Evolutionary conservation across 345 rosid species (phyloP).

Genomic region (Linum usitatissimum): DNA sequence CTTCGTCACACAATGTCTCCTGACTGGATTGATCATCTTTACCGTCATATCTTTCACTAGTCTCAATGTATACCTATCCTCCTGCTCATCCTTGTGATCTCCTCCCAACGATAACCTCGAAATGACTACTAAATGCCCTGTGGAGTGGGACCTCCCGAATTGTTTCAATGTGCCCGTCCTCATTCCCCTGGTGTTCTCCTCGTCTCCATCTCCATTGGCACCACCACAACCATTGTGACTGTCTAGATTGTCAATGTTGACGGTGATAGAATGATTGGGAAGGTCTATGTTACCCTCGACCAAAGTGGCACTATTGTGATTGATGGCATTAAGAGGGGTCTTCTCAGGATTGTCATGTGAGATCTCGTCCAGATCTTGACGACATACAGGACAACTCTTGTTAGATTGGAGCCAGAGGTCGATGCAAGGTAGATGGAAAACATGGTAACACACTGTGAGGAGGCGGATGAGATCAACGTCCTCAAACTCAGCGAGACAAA

Average conservation of each 20-base stretch:
- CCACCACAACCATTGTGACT: slow-evolving; percentile 8
- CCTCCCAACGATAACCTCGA: neutral
- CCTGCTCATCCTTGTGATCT: slow-evolving; percentile 21
- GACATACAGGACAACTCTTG: slow-evolving; percentile 81
- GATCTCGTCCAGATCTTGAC: slow-evolving; percentile 50
- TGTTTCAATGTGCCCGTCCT: slow-evolving; percentile 23
- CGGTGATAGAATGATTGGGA: slow-evolving; percentile 24
- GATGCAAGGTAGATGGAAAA: slow-evolving; percentile 72
- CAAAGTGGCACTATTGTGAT: slow-evolving; percentile 7
- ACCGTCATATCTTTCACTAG: slow-evolving; percentile 45
- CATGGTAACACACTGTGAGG: slow-evolving; percentile 60
- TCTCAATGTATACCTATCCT: slow-evolving; percentile 43
- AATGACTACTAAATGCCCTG: slow-evolving; percentile 57
- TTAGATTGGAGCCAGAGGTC: slow-evolving; percentile 75
- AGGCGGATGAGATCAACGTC: slow-evolving; percentile 59
- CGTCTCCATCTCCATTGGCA: slow-evolving; percentile 6
- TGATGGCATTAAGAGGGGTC: slow-evolving; percentile 11
- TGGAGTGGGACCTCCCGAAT: slow-evolving; percentile 54
- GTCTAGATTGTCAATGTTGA: slow-evolving; percentile 14
- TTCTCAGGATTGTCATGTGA: slow-evolving; percentile 20
- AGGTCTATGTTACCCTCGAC: neutral
- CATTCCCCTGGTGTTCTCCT: slow-evolving; percentile 6
- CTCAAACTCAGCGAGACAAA: slow-evolving; percentile 58
- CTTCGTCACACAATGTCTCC: slow-evolving; percentile 39
- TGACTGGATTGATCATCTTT: slow-evolving; percentile 14